Percentiles rank a stretch among this genome's conserved stretches.
Evolutionary conservation across 2,329 filamentous ascomycete species (phyloP).

Genomic region (Dothidotthia symphoricarpi): DNA sequence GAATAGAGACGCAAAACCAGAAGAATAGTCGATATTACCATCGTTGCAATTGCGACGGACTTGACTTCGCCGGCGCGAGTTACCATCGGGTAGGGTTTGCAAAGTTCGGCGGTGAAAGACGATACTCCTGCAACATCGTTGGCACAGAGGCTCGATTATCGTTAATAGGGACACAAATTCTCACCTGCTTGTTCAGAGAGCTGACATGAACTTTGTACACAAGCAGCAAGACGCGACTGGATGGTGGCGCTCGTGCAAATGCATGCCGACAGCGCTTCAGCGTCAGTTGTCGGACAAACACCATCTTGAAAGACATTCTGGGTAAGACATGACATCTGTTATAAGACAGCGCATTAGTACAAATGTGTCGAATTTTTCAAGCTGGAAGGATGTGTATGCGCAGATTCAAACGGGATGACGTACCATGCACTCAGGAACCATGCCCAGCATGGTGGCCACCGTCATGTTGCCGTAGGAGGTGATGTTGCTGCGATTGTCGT

Average conservation of each 20-base stretch:
- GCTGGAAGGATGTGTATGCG: too few relatives aligned
- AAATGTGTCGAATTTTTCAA: background rate
- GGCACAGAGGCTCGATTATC: background rate
- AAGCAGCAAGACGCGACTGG: conserved; percentile 8
- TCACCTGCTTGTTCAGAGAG: conserved; percentile 7
- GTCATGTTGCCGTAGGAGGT: conserved; percentile 7
- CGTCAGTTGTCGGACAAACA: conserved; percentile 11
- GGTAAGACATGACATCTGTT: conserved; percentile 11
- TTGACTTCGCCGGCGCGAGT: conserved; percentile 12
- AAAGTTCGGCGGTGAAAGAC: conserved; percentile 6
- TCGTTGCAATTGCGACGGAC: conserved; percentile 8
- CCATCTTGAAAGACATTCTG: conserved; percentile 9
- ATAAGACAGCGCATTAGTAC: background rate
- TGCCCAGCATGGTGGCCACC: conserved; percentile 9
- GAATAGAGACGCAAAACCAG: conserved; percentile 14
- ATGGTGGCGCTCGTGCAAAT: conserved; percentile 10
- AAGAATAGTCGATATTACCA: conserved; percentile 5
- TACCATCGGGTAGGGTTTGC: conserved; percentile 12
- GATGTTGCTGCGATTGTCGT: conserved; percentile 1
- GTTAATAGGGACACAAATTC: background rate
- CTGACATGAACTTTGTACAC: conserved; percentile 10
- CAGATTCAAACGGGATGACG: too few relatives aligned
- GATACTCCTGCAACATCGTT: conserved; percentile 6
- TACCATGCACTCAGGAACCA: conserved; percentile 12
- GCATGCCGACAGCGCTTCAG: conserved; percentile 8